Percentiles rank a stretch among this genome's conserved stretches.
Conservation (phyloP, 1,284 basidiomycete species). For the Papiliotrema fonsecae region DNA sequence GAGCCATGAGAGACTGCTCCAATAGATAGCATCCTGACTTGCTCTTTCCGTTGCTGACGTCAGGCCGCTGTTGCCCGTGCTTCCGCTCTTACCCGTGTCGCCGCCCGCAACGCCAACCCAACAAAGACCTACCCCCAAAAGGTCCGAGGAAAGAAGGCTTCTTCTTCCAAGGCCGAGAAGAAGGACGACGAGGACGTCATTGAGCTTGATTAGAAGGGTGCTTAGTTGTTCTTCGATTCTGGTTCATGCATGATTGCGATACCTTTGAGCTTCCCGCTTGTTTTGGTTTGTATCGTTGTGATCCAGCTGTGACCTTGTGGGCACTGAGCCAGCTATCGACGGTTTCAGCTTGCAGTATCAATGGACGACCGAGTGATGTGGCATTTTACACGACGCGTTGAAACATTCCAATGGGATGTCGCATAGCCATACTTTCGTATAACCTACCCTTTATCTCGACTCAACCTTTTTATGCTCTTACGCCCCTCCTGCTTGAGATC, state of each 20-base stretch:
- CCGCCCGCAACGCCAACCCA: slow-evolving; percentile 65
- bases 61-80: slow-evolving; percentile 77
- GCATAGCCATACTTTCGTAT: background rate
- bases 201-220: slow-evolving; percentile 47
- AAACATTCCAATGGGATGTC: background rate
- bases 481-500: background rate
- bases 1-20: too few relatives aligned
- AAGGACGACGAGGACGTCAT: slow-evolving; percentile 43
- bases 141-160: slow-evolving; percentile 61
- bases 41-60: too few relatives aligned
- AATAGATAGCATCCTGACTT: too few relatives aligned
- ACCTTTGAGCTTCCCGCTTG: too few relatives aligned
- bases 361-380: too few relatives aligned
- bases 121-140: slow-evolving; percentile 60
- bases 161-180: slow-evolving; percentile 57
- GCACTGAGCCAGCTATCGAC: too few relatives aligned
- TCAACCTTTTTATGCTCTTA: slow-evolving; percentile 2
- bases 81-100: slow-evolving; percentile 65
- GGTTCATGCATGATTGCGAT: too few relatives aligned
- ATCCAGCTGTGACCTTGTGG: background rate
- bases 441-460: too few relatives aligned
- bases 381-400: background rate
- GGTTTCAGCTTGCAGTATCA: too few relatives aligned
- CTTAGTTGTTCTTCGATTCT: too few relatives aligned
- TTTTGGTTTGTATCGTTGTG: background rate